Percentiles rank a stretch among this genome's conserved stretches.
Conservation (phyloP, 2,329 filamentous ascomycete species). For the Aureobasidium leucospermi region DNA sequence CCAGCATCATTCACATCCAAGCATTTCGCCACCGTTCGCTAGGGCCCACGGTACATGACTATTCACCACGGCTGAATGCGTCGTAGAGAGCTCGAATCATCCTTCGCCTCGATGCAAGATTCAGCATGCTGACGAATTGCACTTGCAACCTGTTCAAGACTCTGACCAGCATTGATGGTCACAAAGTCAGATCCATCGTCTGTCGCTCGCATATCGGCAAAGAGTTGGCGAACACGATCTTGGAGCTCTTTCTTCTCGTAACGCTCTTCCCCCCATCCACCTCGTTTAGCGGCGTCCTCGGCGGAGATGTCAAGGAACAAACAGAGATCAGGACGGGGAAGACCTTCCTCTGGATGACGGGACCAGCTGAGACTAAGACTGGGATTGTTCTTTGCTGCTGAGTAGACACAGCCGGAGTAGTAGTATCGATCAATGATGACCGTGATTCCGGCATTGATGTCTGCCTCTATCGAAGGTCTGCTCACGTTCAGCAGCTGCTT, state of each 20-base stretch:
- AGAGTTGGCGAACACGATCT: constrained; percentile 65
- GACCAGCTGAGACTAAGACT: constrained; percentile 70
- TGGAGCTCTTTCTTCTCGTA: constrained; percentile 87
- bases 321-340: constrained; percentile 81
- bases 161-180: constrained; percentile 47
- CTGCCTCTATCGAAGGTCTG: constrained; percentile 30
- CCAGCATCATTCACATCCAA: neutral
- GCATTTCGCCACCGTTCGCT: no score
- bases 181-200: constrained; percentile 47
- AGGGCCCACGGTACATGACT: neutral
- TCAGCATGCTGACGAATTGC: constrained; percentile 24
- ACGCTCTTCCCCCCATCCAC: constrained; percentile 82
- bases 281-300: constrained; percentile 62
- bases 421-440: constrained; percentile 91
- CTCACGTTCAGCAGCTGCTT: constrained; percentile 1
- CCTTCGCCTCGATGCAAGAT: constrained; percentile 12
- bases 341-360: constrained; percentile 71
- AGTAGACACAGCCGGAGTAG: constrained; percentile 90
- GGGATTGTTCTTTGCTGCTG: constrained; percentile 74
- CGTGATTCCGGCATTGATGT: constrained; percentile 59
- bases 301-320: constrained; percentile 79
- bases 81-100: constrained; percentile 11
- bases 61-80: constrained; percentile 14
- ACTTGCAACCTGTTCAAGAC: constrained; percentile 44
- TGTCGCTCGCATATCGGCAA: constrained; percentile 46